A percentile compares a stretch with the other conserved stretches of the same genome.
These are phyloP conservation scores for Podosphaera xanthii DNA, from an alignment of 2,329 filamentous ascomycete genomes.

Conservation along the genomic window DNA sequence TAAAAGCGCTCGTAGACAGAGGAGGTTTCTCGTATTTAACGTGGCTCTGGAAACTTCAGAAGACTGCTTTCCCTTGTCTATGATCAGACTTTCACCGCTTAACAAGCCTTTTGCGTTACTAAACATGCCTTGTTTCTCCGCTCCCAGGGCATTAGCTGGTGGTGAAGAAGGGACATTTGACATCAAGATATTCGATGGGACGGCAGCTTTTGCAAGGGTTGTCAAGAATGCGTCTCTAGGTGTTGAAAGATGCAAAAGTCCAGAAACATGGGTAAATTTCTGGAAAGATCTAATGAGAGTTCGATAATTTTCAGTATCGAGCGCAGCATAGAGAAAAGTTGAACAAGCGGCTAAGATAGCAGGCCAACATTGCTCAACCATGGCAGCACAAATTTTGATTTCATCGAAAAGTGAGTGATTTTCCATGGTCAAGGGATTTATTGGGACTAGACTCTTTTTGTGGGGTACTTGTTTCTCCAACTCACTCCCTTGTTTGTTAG, in stretches of 20 bases:
- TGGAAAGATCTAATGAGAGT: slow-evolving; percentile 80
- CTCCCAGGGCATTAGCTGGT: slow-evolving; percentile 22
- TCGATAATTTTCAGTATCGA: slow-evolving; percentile 89
- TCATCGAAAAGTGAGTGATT: slow-evolving; percentile 49
- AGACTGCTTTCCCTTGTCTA: slow-evolving; percentile 39
- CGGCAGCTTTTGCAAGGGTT: slow-evolving; percentile 76
- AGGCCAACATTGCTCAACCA: slow-evolving; percentile 88
- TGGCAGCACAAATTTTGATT: slow-evolving; percentile 53
- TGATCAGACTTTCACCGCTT: slow-evolving; percentile 48
- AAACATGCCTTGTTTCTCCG: slow-evolving; percentile 33
- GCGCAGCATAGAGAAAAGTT: slow-evolving; percentile 74
- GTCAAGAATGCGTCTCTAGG: slow-evolving; percentile 88
- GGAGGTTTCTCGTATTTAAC: slow-evolving; percentile 68
- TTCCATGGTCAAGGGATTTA: slow-evolving; percentile 61
- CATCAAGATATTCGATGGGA: slow-evolving; percentile 56
- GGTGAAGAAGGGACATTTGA: slow-evolving; percentile 31
- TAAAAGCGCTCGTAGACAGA: slow-evolving; percentile 76
- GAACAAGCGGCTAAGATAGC: slow-evolving; percentile 87
- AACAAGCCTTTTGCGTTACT: slow-evolving; percentile 49
- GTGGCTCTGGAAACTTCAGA: slow-evolving; percentile 28
- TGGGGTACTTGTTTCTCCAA: slow-evolving; percentile 42
- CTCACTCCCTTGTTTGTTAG: slow-evolving; percentile 8
- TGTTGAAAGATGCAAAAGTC: slow-evolving; percentile 60
- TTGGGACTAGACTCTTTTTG: slow-evolving; percentile 52
- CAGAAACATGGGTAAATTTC: slow-evolving; percentile 84